A percentile compares a stretch with the other conserved stretches of the same genome.
phyloP scores from a whole-genome alignment of 176 grass and related monocot genomes.

The Avena insularis region DNA sequence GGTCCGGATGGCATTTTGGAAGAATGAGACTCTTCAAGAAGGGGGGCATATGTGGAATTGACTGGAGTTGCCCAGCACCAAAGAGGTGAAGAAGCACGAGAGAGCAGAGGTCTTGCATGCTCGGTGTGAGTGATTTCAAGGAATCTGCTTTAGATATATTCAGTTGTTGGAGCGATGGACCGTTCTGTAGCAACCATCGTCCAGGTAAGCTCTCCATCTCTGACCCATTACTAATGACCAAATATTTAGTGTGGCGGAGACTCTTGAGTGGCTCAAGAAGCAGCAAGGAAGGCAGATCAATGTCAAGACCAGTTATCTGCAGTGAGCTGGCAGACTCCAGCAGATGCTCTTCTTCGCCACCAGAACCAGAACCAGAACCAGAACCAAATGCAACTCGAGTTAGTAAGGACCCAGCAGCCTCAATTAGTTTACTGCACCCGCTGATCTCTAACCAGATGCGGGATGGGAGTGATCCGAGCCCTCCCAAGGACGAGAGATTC shows the following conservation, averaged over 20 bases:
- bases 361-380: background rate
- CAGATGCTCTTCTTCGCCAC: background rate
- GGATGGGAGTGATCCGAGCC: too few species aligned
- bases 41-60: conserved; percentile 41
- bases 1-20: background rate
- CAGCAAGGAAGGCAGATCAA: background rate
- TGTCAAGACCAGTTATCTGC: fast-evolving
- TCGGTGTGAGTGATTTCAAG: background rate
- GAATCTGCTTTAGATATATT: fast-evolving
- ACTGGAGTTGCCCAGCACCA: conserved; percentile 9
- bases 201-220: background rate
- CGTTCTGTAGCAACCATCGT: background rate
- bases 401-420: too few species aligned
- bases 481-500: too few species aligned
- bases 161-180: background rate
- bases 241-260: fast-evolving
- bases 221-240: fast-evolving
- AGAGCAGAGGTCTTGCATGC: conserved; percentile 1
- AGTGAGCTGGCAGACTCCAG: background rate
- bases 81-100: background rate
- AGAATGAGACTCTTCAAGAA: background rate
- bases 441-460: too few species aligned
- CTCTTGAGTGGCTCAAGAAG: conserved; percentile 2
- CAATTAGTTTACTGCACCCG: too few species aligned
- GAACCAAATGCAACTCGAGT: background rate